Conservation (phyloP, 192 early-diverging fungal genomes). For the Lunasporangiospora selenospora region DNA sequence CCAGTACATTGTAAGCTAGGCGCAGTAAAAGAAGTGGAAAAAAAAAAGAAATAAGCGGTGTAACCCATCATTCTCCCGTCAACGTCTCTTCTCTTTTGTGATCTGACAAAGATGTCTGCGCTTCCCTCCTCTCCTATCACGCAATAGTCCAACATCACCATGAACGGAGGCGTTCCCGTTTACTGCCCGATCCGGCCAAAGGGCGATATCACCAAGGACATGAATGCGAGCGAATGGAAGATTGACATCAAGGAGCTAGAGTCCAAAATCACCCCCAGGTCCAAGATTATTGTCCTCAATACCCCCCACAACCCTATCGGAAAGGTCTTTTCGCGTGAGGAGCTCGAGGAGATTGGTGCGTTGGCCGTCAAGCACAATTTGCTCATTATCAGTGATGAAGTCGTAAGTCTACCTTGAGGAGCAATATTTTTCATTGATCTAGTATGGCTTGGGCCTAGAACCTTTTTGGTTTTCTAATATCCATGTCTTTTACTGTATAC, state of each 20-base stretch:
- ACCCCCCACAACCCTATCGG: constrained; percentile 96
- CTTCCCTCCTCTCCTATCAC: background rate
- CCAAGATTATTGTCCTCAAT: constrained; percentile 92
- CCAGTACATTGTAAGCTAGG: constrained; percentile 77
- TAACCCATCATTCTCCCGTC: too few relatives aligned
- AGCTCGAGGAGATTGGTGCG: constrained; percentile 76
- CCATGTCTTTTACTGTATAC: background rate
- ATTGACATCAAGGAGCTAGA: constrained; percentile 85
- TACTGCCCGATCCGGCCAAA: constrained; percentile 79
- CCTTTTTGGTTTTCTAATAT: background rate
- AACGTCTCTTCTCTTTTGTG: too few relatives aligned
- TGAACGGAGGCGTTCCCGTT: constrained; percentile 89
- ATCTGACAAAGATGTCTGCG: too few relatives aligned
- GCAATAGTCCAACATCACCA: constrained; percentile 72
- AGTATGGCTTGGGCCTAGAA: background rate
- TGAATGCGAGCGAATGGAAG: constrained; percentile 85
- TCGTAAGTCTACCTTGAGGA: too few relatives aligned
- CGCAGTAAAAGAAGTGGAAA: background rate
- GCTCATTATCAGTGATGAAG: constrained; percentile 92
- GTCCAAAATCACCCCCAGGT: constrained; percentile 73
- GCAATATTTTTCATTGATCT: too few relatives aligned
- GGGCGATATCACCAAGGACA: constrained; percentile 51
- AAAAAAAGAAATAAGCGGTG: background rate
- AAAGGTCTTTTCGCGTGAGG: constrained; percentile 81
- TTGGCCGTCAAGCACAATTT: constrained; percentile 85